Base-by-base conservation (phyloP, 768 basidiomycete species). In the Auriscalpium vulgare region DNA sequence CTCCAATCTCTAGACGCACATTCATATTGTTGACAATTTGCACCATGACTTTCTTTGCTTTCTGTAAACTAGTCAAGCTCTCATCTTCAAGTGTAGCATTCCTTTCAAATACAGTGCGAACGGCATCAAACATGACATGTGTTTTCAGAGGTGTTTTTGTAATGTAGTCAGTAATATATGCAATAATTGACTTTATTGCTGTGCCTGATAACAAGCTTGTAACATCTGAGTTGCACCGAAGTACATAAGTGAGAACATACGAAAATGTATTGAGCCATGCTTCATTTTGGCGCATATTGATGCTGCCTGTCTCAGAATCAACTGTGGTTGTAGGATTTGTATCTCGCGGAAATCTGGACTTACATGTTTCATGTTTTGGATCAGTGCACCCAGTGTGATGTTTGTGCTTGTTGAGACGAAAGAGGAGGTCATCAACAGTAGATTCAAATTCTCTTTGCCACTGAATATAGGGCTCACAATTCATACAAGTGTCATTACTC, bases 151-250 rank as follows among this genome's bases (percentile, higher is more conserved):
- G 45, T 0, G 64, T 47, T 58, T 79, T 79, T 0, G 73, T 75
- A 0, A 78, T 67, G 60, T 79, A 79, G 37, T 78, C 74, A 4
- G 75, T 66, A 0, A 75, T 66, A 63, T 76, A 76, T n/a, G 68
- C 61, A 0, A 75, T 56, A 2, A 74, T 64, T 11, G 72, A 66
- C 50, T 75, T 74, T 1, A 77, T 66, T 0, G 70, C 63, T 2
- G 75, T 76, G 0, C 75, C 75, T 17, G 72, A 75, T 16, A 69
- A 50, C 1, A 76, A 48, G 53, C 69, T 68, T 0, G 72, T 71
- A 0, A 72, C 67, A 63, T 76, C 74, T 4, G 72, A 69, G 52
- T 77, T 77, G 52, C 71, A 73, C 8, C 70, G 38, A 1, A 74
- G 17, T 0, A 73, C 19, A 61, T 74, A 74, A 1, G 71, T 69